Evolutionary conservation across 2,329 filamentous ascomycete genomes (phyloP).

Genomic region (Colletotrichum liaoningense): DNA sequence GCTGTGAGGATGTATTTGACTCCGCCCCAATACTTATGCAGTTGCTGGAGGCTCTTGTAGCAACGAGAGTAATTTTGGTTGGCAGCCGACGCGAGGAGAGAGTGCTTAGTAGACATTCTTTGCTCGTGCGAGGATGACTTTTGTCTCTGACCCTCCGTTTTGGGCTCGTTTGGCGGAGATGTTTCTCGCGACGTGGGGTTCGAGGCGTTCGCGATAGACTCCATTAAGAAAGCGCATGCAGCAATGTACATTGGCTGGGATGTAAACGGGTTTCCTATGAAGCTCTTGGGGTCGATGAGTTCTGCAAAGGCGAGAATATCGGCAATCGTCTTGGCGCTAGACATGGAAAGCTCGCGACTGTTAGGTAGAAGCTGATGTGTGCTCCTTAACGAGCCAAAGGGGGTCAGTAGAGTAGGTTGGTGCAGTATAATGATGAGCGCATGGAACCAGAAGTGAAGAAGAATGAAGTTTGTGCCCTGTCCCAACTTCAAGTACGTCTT

Average conservation of each 20-base stretch:
- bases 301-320: conserved; percentile 90
- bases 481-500: conserved; percentile 84
- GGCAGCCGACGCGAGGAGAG: conserved; percentile 81
- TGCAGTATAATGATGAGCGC: conserved; percentile 87
- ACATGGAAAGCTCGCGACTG: conserved; percentile 86
- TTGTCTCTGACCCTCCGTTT: conserved; percentile 33
- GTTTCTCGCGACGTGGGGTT: conserved; percentile 72
- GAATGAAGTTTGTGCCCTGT: conserved; percentile 87
- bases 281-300: conserved; percentile 85
- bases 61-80: conserved; percentile 90
- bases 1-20: conserved; percentile 89
- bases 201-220: conserved; percentile 78
- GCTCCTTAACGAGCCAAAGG: conserved; percentile 69
- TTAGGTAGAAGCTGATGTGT: conserved; percentile 82
- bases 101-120: conserved; percentile 72
- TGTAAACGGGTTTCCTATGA: conserved; percentile 89
- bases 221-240: conserved; percentile 88
- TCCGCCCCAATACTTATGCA: conserved; percentile 89
- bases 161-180: conserved; percentile 56
- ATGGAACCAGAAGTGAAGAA: conserved; percentile 91
- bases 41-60: conserved; percentile 83
- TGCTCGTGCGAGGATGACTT: conserved; percentile 38
- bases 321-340: conserved; percentile 90
- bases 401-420: conserved; percentile 84
- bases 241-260: conserved; percentile 93